Percentiles rank a stretch among this genome's conserved stretches.
Evolutionary conservation across 768 basidiomycete species (phyloP).

Genomic region (Pulveroboletus sp.): DNA sequence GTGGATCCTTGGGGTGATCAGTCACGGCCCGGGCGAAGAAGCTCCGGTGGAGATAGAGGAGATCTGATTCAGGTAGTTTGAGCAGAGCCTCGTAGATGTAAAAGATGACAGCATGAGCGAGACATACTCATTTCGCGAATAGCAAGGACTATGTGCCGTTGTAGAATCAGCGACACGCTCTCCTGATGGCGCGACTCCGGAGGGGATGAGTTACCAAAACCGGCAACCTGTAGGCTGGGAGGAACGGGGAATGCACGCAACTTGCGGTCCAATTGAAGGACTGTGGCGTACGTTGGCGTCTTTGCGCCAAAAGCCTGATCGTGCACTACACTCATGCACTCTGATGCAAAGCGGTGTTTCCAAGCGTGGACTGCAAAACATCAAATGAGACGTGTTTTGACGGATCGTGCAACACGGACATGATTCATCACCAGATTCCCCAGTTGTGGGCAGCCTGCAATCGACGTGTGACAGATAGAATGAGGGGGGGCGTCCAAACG

Average conservation of each 20-base stretch:
- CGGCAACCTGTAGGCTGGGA: constrained; percentile 59
- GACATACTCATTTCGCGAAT: constrained; percentile 65
- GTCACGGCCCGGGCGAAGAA: constrained; percentile 71
- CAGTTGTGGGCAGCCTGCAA: constrained; percentile 53
- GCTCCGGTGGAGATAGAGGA: constrained; percentile 66
- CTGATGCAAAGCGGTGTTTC: constrained; percentile 65
- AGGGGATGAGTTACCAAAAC: constrained; percentile 53
- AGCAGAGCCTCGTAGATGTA: constrained; percentile 2
- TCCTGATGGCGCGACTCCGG: constrained; percentile 37
- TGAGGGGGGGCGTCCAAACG: constrained; percentile 66
- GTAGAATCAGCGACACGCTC: constrained; percentile 44
- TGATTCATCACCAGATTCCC: constrained; percentile 48
- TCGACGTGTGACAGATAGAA: constrained; percentile 65
- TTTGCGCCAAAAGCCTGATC: constrained; percentile 71
- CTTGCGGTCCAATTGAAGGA: constrained; percentile 64
- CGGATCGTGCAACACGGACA: constrained; percentile 39
- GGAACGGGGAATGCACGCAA: constrained; percentile 66
- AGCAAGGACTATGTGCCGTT: constrained; percentile 63
- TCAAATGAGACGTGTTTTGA: background rate
- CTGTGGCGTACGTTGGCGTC: constrained; percentile 61
- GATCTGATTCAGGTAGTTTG: constrained; percentile 38
- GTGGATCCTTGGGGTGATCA: constrained; percentile 69
- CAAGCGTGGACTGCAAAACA: constrained; percentile 50
- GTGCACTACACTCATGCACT: constrained; percentile 65
- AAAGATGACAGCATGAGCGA: background rate